These are phyloP conservation scores for Xerocomus cyaneibrunnescens DNA, from an alignment of 1,284 basidiomycete species.

Conservation along the genomic window DNA sequence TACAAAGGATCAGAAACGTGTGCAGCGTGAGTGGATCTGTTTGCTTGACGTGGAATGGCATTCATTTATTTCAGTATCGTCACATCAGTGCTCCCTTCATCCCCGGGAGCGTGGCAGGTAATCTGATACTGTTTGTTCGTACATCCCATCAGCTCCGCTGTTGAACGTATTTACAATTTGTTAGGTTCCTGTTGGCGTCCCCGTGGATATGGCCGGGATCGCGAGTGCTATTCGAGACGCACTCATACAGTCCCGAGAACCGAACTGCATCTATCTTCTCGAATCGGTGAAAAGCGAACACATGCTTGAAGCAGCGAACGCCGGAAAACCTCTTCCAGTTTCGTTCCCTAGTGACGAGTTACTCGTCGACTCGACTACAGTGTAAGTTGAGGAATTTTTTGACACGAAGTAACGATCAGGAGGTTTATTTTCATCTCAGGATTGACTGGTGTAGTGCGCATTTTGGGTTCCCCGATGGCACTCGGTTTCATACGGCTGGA, in stretches of 20 bases:
- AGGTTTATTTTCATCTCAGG: constrained; percentile 1
- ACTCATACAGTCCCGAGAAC: constrained; percentile 21
- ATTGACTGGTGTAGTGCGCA: constrained; percentile 34
- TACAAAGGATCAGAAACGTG: constrained; percentile 27
- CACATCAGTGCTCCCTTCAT: not conserved
- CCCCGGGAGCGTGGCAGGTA: constrained; percentile 13
- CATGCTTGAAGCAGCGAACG: constrained; percentile 31
- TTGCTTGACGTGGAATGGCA: not conserved
- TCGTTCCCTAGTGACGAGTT: constrained; percentile 10
- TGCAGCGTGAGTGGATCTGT: constrained; percentile 27
- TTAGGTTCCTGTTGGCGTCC: constrained; percentile 20
- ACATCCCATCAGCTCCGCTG: not conserved
- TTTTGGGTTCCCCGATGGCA: constrained; percentile 31
- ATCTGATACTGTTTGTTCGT: constrained; percentile 33
- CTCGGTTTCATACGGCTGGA: constrained; percentile 27
- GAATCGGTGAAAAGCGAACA: constrained; percentile 30
- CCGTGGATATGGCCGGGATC: constrained; percentile 18
- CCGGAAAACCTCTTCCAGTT: constrained; percentile 23
- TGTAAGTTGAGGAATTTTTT: constrained; percentile 18
- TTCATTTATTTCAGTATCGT: constrained; percentile 29
- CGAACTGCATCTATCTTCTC: constrained; percentile 24
- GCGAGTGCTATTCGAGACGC: constrained; percentile 30
- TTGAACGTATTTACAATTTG: not conserved
- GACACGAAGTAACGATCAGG: too few species aligned
- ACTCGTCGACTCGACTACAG: constrained; percentile 35